Evolutionary conservation across 371 early-diverging fungal species (phyloP).

Genomic region (Mucor lusitanicus): DNA sequence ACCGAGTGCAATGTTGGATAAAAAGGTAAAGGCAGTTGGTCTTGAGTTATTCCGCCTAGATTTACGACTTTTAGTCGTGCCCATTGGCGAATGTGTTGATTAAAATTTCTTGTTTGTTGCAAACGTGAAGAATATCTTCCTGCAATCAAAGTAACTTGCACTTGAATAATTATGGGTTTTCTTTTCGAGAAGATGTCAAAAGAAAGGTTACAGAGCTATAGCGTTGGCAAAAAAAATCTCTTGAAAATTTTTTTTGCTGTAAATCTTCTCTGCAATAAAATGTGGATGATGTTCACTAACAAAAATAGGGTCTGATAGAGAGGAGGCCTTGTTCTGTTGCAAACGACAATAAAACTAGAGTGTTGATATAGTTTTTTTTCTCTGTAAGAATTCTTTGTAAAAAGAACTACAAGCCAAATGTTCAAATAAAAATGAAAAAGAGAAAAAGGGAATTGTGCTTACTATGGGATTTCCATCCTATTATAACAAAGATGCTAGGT

Average conservation of each 20-base stretch:
- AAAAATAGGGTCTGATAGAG: neutral
- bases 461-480: neutral
- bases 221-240: neutral
- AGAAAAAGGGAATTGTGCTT: neutral
- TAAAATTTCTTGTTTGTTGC: constrained; percentile 22
- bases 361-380: neutral
- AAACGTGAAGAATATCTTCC: constrained; percentile 32
- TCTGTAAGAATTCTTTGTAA: neutral
- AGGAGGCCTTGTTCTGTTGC: neutral
- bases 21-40: constrained; percentile 51
- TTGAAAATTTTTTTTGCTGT: neutral
- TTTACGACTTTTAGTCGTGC: constrained; percentile 61
- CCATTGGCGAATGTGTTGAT: constrained; percentile 41
- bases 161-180: constrained; percentile 14
- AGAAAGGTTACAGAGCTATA: neutral
- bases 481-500: neutral
- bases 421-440: neutral
- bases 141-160: constrained; percentile 24
- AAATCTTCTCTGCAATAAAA: neutral
- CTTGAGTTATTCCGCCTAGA: constrained; percentile 57
- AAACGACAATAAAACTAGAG: neutral
- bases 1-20: constrained; percentile 50
- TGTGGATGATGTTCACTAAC: neutral
- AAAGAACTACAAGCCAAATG: neutral
- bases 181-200: neutral